Evolutionary conservation across 2,329 filamentous ascomycete species (phyloP), one percentile per base, ranked within the genome.

Genomic region (Xenosphaeropsis pyriputrescens): DNA sequence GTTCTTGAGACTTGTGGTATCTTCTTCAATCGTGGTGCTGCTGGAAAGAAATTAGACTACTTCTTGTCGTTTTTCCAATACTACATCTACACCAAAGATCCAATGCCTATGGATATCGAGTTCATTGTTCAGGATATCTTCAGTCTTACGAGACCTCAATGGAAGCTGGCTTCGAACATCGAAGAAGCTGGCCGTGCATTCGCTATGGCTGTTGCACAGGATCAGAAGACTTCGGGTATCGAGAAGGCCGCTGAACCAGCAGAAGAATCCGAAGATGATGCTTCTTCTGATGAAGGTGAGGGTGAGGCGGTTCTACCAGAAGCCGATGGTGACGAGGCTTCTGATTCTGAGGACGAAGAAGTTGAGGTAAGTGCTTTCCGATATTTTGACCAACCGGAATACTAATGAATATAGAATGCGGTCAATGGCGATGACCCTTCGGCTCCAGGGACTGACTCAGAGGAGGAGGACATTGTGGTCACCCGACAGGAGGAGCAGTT

Each of bases 31-130:
- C 81, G 89, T 50, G 91, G 93, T 6, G 77, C 81, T 32, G 84
- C 88, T 2, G 93, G 88, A 57, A 96, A 96, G 67, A 98, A 96
- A 61, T 71, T 98, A 8, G 91, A 98, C 53, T 96, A 94, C 57
- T 98, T 96, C 59, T 66, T 98, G 43, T 89, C 82, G 0, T 96
- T 96, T 60, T 85, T 98, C 50, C 88, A 93, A 72, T 96, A 95
- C 58, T 98, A 98, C 59, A 80, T 96, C 47, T 78, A 82, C 51
- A 86, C 84, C 15, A 98, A 98, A 59, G 77, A 89, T 15, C 70
- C 82, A 1, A 61, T 95, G 30, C 91, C 93, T 0, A 93, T 98
- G 85, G 91, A 98, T 47, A 84, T 96, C 34, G 91, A 98, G 41
- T 98, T 98, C 55, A 78, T 95, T 34, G 74, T 98, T 6, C 88